Percentiles rank a stretch among this genome's conserved stretches.
Conservation (phyloP, 768 basidiomycete genomes). For the Rhodotorula diobovata region DNA sequence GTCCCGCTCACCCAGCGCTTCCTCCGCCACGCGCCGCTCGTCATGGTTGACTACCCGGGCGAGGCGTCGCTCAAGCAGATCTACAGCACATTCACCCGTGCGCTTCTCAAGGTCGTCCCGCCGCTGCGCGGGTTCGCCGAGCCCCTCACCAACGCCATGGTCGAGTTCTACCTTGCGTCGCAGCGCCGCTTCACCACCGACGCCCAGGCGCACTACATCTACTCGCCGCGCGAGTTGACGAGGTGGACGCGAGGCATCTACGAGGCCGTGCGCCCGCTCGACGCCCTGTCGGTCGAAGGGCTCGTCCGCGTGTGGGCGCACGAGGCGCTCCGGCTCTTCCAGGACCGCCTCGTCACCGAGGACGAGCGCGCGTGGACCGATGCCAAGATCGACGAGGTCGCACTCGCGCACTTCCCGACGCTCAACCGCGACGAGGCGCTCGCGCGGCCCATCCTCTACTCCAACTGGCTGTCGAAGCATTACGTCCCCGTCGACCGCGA, state of each 20-base stretch:
- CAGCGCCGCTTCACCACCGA: conserved; percentile 94
- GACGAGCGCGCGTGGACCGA: conserved; percentile 94
- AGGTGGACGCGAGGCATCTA: conserved; percentile 97
- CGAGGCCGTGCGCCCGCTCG: conserved; percentile 89
- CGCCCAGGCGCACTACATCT: conserved; percentile 96
- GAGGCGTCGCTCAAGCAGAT: conserved; percentile 95
- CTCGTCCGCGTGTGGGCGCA: conserved; percentile 97
- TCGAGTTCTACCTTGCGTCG: conserved; percentile 86
- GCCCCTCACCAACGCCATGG: conserved; percentile 96
- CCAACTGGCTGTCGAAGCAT: conserved; percentile 97
- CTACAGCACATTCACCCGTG: conserved; percentile 95
- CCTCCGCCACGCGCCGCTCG: conserved; percentile 89
- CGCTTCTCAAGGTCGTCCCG: conserved; percentile 89
- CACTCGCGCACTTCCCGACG: conserved; percentile 86
- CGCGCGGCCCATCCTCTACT: conserved; percentile 84
- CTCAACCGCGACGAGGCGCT: conserved; percentile 83
- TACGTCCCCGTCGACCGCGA: conserved; percentile 95
- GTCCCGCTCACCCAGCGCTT: conserved; percentile 97
- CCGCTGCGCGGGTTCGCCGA: conserved; percentile 87
- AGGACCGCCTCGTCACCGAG: conserved; percentile 89
- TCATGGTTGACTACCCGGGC: conserved; percentile 99
- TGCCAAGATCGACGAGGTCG: conserved; percentile 75
- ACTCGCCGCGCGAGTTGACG: conserved; percentile 96
- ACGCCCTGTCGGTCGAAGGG: conserved; percentile 88
- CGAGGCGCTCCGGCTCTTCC: conserved; percentile 93